These are phyloP conservation scores for Ormosia semicastrata DNA, from an alignment of 306 rosid genomes.

Conservation along the genomic window DNA sequence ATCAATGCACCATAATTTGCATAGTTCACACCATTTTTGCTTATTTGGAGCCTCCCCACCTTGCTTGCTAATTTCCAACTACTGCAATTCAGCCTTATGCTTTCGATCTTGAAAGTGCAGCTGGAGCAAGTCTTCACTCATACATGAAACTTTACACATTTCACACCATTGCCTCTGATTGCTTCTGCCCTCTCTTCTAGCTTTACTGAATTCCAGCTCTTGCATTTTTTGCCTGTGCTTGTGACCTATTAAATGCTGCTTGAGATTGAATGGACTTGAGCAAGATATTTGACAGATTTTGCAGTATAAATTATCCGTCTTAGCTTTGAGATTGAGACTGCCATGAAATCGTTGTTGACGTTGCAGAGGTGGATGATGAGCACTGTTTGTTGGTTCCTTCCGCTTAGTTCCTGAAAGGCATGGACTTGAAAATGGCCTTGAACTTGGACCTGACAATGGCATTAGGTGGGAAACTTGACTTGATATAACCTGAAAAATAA, in stretches of 20 bases:
- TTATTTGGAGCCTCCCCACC: conserved; percentile 3
- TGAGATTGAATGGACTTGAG: conserved; percentile 10
- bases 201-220: background rate
- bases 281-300: conserved; percentile 19
- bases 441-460: conserved; percentile 6
- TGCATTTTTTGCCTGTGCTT: conserved; percentile 24
- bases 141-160: conserved; percentile 9
- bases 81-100: conserved; percentile 9
- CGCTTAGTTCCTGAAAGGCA: conserved; percentile 8
- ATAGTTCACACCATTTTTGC: conserved; percentile 28
- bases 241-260: conserved; percentile 30
- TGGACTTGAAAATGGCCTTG: background rate
- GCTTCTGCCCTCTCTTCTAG: background rate
- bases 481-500: conserved; percentile 19
- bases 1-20: conserved; percentile 34
- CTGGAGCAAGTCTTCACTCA: conserved; percentile 25
- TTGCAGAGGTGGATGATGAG: background rate
- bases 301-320: background rate
- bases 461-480: background rate
- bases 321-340: background rate
- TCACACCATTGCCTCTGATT: conserved; percentile 26
- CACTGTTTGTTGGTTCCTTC: background rate
- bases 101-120: conserved; percentile 25
- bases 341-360: background rate
- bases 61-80: background rate